Base-by-base conservation (phyloP, 768 basidiomycete species). In the Clavaria fumosa region DNA sequence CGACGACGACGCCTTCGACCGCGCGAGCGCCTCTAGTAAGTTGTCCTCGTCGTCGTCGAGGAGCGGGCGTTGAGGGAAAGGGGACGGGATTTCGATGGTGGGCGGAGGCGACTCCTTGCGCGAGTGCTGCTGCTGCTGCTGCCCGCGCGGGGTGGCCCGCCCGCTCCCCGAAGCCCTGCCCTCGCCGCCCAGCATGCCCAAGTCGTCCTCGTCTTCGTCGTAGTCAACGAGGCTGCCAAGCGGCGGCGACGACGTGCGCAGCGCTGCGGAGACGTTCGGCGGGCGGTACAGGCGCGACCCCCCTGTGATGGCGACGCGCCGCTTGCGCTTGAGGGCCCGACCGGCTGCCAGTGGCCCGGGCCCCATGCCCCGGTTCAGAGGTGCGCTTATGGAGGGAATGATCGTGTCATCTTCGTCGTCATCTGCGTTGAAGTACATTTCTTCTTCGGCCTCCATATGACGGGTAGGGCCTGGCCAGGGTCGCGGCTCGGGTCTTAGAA, bases 381-480 rank as follows among this genome's bases (percentile, higher is more conserved):
- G 56, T 28, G 59, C 58, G 32, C 56, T 61, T 38, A 62, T 60
- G 5, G 62, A 50, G 37, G 58, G 61, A 24, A 62, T 47, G 31
- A 55, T 43, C n/a, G n/a, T n/a, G 24, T 66, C 48, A 12, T 67
- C 64, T 23, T 67, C 62, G 46, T 89, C 89, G 30, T 89, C 86
- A 27, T 84, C 83, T 20, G 63, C 69, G 48, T 91, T 88, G 69
- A 95, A 96, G 61, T 95, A 97, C 42, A 79, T 72, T 54, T 97
- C 91, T 54, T 97, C 91, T 43, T 84, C 81, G 4, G 66, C 65
- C 45, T 85, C 84, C 40, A 75, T 55, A 23, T 59, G 53, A 22
- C 68, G 69, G 30, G 66, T 68, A 48, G 56, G 59, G 43, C 49
- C 60, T 43, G 63, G 58, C 59, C 66, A 64, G n/a, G 48, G 46